phyloP scores from a whole-genome alignment of 1,284 basidiomycete genomes.

The Ceratobasidium sp. region DNA sequence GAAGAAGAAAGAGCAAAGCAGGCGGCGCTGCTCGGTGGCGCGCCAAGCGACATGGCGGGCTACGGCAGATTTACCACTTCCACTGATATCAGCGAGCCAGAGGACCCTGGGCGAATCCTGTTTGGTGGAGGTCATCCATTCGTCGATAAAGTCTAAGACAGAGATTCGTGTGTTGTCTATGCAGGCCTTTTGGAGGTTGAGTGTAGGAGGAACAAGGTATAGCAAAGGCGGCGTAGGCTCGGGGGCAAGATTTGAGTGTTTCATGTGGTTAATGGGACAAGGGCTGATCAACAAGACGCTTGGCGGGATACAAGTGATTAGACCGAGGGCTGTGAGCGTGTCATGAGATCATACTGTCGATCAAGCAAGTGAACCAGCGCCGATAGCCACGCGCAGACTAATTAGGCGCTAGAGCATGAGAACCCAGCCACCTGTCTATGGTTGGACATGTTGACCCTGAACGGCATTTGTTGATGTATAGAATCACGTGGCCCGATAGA shows the following conservation, averaged over 20 bases:
- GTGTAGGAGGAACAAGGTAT: conserved; percentile 12
- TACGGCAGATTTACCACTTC: conserved; percentile 34
- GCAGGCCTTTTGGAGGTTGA: conserved; percentile 16
- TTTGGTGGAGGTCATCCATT: not conserved
- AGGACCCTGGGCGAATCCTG: conserved; percentile 8
- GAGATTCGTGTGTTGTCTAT: conserved; percentile 9
- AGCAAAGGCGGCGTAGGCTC: conserved; percentile 2
- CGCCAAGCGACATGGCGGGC: conserved; percentile 28
- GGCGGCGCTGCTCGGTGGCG: not conserved
- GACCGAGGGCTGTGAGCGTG: not conserved
- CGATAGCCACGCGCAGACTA: not conserved
- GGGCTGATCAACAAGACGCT: not conserved
- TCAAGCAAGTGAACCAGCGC: not conserved
- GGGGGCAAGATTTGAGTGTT: not conserved
- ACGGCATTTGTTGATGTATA: conserved; percentile 2
- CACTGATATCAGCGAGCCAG: conserved; percentile 36
- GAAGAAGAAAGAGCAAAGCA: conserved; percentile 40
- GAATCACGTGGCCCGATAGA: conserved; percentile 2
- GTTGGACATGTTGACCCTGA: not conserved
- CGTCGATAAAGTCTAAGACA: not conserved
- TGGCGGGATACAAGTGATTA: too few relatives aligned
- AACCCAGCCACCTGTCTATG: not conserved
- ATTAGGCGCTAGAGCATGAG: not conserved
- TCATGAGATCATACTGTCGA: not conserved
- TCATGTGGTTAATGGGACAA: not conserved